Base-by-base conservation (phyloP, 495 filamentous ascomycete genomes). In the Penicillium goetzii region DNA sequence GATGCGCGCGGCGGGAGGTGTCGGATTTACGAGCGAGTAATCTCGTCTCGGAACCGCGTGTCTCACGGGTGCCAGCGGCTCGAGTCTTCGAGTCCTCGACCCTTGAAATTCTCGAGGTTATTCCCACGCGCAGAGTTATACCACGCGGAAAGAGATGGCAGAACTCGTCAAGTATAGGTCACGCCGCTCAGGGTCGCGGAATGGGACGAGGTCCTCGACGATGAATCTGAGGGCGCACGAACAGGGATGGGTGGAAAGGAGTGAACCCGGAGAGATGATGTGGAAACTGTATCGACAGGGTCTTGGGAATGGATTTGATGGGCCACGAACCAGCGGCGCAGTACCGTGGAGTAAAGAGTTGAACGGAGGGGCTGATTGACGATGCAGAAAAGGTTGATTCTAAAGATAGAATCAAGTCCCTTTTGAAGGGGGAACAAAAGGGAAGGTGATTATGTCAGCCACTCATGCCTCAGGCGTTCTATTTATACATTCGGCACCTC, bases 331-430 rank as follows among this genome's bases (percentile, higher is more conserved):
- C 58, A 25, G 43, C 43, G 47, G 45, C 33, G 52, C 30, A 58
- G 64, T 58, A 54, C n/a, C 65, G 65, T 68, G 65, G 56, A 70
- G 59, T 36, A 33, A 56, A 53, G 30, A 36, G 62, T 57, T 59
- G 60, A 58, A 47, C 32, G 54, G 59, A 63, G 62, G 62, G 58
- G 63, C 47, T 71, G 67, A 74, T 70, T 62, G 69, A 68, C 59
- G 69, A 67, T 72, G 72, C 69, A 73, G 70, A 63, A 68, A 69
- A 71, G 65, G 68, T 68, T 72, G 69, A 68, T 74, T 68, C 72
- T 74, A 74, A 73, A 73, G 68, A 69, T 73, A 73, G 71, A 67
- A 69, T 71, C 70, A 62, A 60, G 52, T 55, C 33, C 52, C n/a
- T 38, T 55, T 55, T 53, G 59, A 63, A 51, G 56, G 62, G 52